Evolutionary conservation across 192 early-diverging fungal genomes (phyloP).

Genomic region (Linnemannia elongata): DNA sequence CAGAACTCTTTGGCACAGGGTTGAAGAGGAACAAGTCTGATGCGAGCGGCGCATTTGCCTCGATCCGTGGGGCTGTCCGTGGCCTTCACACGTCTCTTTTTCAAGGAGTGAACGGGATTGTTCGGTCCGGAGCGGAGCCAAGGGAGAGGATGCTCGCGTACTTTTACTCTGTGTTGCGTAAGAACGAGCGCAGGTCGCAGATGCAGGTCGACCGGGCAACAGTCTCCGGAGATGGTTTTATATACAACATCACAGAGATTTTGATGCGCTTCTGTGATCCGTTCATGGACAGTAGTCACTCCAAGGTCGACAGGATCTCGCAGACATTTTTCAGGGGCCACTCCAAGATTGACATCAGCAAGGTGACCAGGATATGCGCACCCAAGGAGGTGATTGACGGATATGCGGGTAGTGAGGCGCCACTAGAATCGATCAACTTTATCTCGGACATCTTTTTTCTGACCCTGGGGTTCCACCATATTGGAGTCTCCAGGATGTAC

Average conservation of each 20-base stretch:
- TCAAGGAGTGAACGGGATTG: constrained; percentile 69
- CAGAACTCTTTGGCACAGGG: constrained; percentile 64
- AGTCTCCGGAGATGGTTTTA: constrained; percentile 89
- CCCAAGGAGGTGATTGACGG: constrained; percentile 76
- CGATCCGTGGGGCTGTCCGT: constrained; percentile 72
- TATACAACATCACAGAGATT: constrained; percentile 79
- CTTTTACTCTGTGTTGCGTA: constrained; percentile 71
- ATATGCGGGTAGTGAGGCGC: constrained; percentile 55
- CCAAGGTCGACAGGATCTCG: constrained; percentile 67
- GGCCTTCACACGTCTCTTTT: constrained; percentile 67
- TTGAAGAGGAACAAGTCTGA: constrained; percentile 66
- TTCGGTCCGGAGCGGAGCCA: constrained; percentile 72
- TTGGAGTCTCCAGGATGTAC: constrained; percentile 81
- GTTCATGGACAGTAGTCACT: constrained; percentile 81
- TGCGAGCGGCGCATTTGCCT: constrained; percentile 65
- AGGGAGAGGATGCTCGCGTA: constrained; percentile 75
- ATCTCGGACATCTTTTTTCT: constrained; percentile 93
- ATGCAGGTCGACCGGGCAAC: constrained; percentile 84
- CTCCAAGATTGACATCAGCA: constrained; percentile 72
- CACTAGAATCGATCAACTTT: constrained; percentile 74
- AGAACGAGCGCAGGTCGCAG: constrained; percentile 79
- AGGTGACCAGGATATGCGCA: constrained; percentile 86
- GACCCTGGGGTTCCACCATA: constrained; percentile 82
- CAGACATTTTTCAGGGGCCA: constrained; percentile 51
- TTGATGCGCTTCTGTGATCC: constrained; percentile 85